phyloP scores from a whole-genome alignment of 2,329 filamentous ascomycete species.

The Teratosphaeria zuluensis region DNA sequence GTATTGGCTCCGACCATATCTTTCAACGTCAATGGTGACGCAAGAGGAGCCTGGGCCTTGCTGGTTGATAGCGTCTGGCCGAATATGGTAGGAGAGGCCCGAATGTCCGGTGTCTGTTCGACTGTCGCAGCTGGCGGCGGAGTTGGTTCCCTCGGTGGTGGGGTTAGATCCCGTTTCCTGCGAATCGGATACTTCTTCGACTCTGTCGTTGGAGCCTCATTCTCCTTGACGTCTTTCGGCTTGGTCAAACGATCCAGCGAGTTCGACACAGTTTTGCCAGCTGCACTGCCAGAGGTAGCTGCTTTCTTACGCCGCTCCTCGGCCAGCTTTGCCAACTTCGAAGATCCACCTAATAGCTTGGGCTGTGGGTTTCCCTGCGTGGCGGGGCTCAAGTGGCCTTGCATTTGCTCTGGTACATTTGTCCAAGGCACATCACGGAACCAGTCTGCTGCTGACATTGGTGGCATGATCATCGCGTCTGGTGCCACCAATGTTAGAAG shows the following conservation, averaged over 20 bases:
- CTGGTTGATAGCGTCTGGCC: constrained; percentile 17
- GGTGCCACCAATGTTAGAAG: background rate
- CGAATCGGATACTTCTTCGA: constrained; percentile 48
- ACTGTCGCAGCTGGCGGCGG: constrained; percentile 18
- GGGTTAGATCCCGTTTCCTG: constrained; percentile 20
- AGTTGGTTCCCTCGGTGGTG: constrained; percentile 18
- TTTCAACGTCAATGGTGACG: constrained; percentile 10
- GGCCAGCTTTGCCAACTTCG: constrained; percentile 84
- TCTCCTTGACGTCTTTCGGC: constrained; percentile 17
- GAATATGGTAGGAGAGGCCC: constrained; percentile 22
- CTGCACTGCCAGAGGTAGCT: constrained; percentile 26
- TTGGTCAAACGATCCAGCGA: constrained; percentile 35
- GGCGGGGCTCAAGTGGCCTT: constrained; percentile 50
- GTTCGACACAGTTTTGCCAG: constrained; percentile 26
- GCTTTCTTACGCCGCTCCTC: constrained; percentile 78
- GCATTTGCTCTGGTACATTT: constrained; percentile 55
- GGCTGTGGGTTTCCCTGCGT: constrained; percentile 49
- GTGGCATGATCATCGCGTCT: constrained; percentile 7
- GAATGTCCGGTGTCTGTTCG: constrained; percentile 18
- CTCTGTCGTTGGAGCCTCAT: constrained; percentile 27
- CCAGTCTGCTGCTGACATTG: constrained; percentile 46
- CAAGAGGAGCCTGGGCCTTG: background rate
- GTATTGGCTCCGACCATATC: constrained; percentile 16
- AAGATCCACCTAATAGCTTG: constrained; percentile 73
- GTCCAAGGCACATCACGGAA: constrained; percentile 85